Base-by-base conservation (phyloP, 148 eudicot species). In the Beta vulgaris region DNA sequence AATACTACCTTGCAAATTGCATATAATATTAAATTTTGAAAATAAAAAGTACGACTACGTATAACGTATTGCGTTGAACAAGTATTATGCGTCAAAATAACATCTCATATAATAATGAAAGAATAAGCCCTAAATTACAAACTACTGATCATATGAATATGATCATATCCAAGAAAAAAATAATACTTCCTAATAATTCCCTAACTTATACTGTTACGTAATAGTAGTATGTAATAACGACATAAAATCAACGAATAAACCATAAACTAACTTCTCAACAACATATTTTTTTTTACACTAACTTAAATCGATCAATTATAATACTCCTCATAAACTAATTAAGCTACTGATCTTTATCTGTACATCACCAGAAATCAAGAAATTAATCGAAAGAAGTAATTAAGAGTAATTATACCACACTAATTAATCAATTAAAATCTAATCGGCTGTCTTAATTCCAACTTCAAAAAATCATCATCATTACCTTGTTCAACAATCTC, bases 381-480 rank as follows among this genome's bases (percentile, higher is more conserved):
- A 40, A 67, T 18, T 42, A 42, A n/a, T 48, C 62, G 31, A 31
- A 12, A 60, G n/a, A n/a, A n/a, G n/a, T n/a, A 31, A 74, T 64
- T 71, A 64, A 34, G 13, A 15, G 31, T 32, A 55, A 9, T 14
- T 34, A 59, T 32, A 2, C 6, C 43, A 0, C 54, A 19, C 10
- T 62, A 7, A 16, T 11, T 18, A 74, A 53, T 35, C 15, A 48
- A 46, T 26, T 2, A 59, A 9, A 26, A 42, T 32, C 61, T 34
- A 36, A 68, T 72, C 4, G 73, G 68, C 31, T 36, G 73, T 14
- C 83, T 57, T 40, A 76, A 76, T 46, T 72, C 80, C 42, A 81
- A 48, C 80, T 81, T 81, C 73, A 81, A 59, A 55, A 71, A 64
- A 71, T 80, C 79, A n/a, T 57, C 54, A 1, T 57, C 69, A 5